Base-by-base conservation (phyloP, 352 stramenopile genomes). In the Salisapilia sapeloensis region DNA sequence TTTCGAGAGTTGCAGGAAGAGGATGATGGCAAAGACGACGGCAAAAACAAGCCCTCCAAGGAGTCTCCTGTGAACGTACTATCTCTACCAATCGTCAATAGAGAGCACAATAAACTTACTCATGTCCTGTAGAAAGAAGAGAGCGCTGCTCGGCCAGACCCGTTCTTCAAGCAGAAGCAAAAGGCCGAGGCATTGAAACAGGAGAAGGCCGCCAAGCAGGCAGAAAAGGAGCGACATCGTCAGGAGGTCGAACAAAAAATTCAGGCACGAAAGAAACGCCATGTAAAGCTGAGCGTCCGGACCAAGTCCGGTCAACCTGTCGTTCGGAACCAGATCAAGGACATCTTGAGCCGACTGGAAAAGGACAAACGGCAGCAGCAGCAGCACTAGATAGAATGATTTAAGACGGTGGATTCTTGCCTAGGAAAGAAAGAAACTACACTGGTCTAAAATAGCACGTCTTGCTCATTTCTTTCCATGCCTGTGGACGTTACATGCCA, bases 151-250 rank as follows among this genome's bases (percentile, higher is more conserved):
- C 78, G 76, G 40, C 72, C 72, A 0, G 69, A 89, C 35, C 72
- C 72, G 23, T 82, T 89, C 32, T 89, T 77, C 42, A 89, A 85
- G 42, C 69, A 69, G 0, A 80, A 84, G 52, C 77, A 79, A 48
- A 75, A 84, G 35, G 74, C 74, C 0, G 51, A 62, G 10, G 33
- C 63, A 14, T 49, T 42, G 0, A 75, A 74, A 24, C 38, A 56
- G 19, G 64, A 84, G 46, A 61, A 64, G 25, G 39, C 77, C 29
- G 42, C 42, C 4, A 36, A 32, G 29, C 40, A 48, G 1, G 48
- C 64, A 23, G 63, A 71, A 21, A 70, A 69, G 18, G 40, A 72
- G 35, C 44, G 78, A 38, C 63, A 69, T 22, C 35, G 61, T 4
- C 46, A 45, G 10, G 47, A 59, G n/a, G 43, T 53, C 8, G 66